These are phyloP conservation scores for Tetragonia tetragonoides DNA, from an alignment of 148 eudicot species.

Conservation along the genomic window DNA sequence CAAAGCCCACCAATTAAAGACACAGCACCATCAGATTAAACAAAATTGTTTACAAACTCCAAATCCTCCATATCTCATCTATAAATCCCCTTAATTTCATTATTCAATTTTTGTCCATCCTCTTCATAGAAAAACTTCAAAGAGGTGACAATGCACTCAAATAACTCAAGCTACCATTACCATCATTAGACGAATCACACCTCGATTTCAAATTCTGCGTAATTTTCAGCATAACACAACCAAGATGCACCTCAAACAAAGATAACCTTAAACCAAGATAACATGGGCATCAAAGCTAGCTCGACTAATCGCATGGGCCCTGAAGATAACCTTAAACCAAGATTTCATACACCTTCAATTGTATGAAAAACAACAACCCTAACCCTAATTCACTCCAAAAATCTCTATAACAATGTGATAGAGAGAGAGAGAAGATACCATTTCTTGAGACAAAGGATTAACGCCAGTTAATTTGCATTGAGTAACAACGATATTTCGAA, in stretches of 20 bases:
- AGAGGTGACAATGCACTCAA: too few species aligned
- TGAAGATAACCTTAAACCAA: too few species aligned
- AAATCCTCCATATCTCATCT: background rate
- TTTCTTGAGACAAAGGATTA: conserved; percentile 95
- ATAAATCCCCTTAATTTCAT: background rate
- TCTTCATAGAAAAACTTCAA: too few species aligned
- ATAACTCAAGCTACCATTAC: too few species aligned
- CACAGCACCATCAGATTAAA: background rate
- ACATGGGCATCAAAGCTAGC: too few species aligned
- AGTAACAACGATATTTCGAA: conserved; percentile 49
- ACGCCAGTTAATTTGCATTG: conserved; percentile 90
- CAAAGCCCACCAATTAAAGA: background rate
- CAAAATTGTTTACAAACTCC: background rate
- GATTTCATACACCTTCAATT: background rate
- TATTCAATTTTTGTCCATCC: too few species aligned
- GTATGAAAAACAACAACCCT: background rate
- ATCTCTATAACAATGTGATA: background rate
- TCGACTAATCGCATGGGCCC: too few species aligned
- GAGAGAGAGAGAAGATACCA: conserved; percentile 44
- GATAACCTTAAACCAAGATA: too few species aligned
- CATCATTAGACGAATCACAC: too few species aligned
- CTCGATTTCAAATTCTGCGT: too few species aligned
- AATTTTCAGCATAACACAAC: too few species aligned
- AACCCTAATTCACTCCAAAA: conserved; percentile 1
- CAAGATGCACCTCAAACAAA: too few species aligned